Evolutionary conservation across 805 yeast species (phyloP), one percentile per base, ranked within the genome.

Genomic region (Scheffersomyces ergatensis): DNA sequence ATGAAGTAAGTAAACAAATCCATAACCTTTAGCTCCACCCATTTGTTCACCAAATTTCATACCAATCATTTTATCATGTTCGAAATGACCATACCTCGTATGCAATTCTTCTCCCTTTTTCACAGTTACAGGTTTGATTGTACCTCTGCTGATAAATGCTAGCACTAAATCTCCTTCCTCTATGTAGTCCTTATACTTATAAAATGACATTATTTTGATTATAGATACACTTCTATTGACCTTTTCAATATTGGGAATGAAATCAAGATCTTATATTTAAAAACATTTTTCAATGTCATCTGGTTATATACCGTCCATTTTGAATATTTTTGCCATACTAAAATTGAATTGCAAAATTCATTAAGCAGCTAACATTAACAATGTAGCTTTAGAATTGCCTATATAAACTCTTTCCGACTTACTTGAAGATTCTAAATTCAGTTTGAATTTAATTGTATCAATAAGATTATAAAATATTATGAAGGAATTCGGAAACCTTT

Each of bases 1-100:
- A 45, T 86, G 90, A 35, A 93, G 63, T 12, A 93, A 69, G 57
- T 92, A 95, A 36, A 93, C 79, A 57, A 89, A 93, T 0, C 96
- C 96, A 51, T 77, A 76, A 0, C 90, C 95, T 45, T 78, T 79
- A 5, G 80, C 73, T 15, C 86, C 77, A 3, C 89, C 77, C 54
- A 92, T 78, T 58, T 93, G 99, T 0, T 88, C 73, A 1, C 99
- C 99, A 62, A 77, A 92, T 45, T 71, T 74, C 55, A 76, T 65
- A 4, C 95, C 96, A 42, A 93, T 80, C 86, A 93, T 89, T 24
- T 76, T 68, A 34, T 76, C 72, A 57, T 90, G 97, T n/a, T 83
- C 86, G 61, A 88, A 93, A 14, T 84, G 74, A 12, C 99, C 99
- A 61, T 83, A 93, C 44, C 96, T 71, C 7, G 98, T 90, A 57